Evolutionary conservation across 345 rosid species (phyloP).

Genomic region (Rubroshorea leprosula): DNA sequence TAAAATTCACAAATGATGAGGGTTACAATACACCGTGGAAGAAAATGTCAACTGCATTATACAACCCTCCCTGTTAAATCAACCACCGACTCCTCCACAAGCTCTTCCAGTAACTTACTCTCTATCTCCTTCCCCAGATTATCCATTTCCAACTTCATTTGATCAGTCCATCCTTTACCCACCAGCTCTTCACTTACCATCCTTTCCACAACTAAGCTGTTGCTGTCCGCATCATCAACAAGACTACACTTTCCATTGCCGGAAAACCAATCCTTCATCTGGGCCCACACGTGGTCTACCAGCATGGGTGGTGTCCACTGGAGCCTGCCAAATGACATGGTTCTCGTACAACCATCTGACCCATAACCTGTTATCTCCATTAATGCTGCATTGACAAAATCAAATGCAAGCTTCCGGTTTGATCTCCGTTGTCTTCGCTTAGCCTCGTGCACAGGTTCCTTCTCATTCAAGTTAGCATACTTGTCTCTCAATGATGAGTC

Average conservation of each 20-base stretch:
- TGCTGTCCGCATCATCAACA: constrained; percentile 43
- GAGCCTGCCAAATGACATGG: constrained; percentile 16
- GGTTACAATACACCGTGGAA: constrained; percentile 10
- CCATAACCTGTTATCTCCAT: constrained; percentile 35
- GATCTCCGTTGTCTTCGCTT: constrained; percentile 62
- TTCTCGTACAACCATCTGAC: constrained; percentile 23
- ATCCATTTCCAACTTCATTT: constrained; percentile 46
- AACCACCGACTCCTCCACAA: constrained; percentile 68
- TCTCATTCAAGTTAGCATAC: constrained; percentile 34
- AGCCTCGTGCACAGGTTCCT: constrained; percentile 59
- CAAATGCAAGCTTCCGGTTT: constrained; percentile 58
- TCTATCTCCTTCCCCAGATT: constrained; percentile 51
- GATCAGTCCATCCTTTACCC: constrained; percentile 60
- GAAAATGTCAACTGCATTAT: constrained; percentile 7
- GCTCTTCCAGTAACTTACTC: constrained; percentile 60
- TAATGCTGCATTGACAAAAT: constrained; percentile 64
- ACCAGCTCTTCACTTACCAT: constrained; percentile 64
- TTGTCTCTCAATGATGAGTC: constrained; percentile 67
- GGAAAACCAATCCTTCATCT: constrained; percentile 55
- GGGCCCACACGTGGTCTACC: constrained; percentile 63
- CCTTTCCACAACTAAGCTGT: constrained; percentile 59
- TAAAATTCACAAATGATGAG: constrained; percentile 15
- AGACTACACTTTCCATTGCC: constrained; percentile 26
- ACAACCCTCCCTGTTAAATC: constrained; percentile 37
- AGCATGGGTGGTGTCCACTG: constrained; percentile 25